Percentiles rank a stretch among this genome's conserved stretches.
phyloP scores from a whole-genome alignment of 176 grass and related monocot species.

The Stipa capillata region DNA sequence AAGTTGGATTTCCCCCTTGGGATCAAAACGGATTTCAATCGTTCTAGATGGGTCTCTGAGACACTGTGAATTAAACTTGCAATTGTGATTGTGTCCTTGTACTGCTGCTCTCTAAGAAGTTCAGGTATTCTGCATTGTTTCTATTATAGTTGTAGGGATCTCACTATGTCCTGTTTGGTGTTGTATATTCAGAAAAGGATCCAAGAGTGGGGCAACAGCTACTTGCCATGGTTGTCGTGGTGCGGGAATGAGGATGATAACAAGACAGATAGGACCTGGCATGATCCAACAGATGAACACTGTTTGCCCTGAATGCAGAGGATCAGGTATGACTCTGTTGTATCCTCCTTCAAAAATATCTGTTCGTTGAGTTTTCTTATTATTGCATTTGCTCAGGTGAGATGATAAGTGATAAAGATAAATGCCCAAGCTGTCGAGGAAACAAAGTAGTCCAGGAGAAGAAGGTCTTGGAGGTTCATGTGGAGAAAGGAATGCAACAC shows the following conservation, averaged over 20 bases:
- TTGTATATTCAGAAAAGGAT: slow-evolving; percentile 65
- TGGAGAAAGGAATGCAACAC: slow-evolving; percentile 98
- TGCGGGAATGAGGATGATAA: slow-evolving; percentile 71
- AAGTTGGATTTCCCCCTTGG: background rate
- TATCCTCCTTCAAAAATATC: slow-evolving; percentile 4
- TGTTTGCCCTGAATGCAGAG: slow-evolving; percentile 84
- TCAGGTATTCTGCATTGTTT: background rate
- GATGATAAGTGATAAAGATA: slow-evolving; percentile 88
- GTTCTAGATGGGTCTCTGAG: background rate
- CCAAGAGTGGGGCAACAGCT: slow-evolving; percentile 72
- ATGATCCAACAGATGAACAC: slow-evolving; percentile 99
- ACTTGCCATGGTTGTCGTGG: slow-evolving; percentile 73
- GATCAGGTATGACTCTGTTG: slow-evolving; percentile 44
- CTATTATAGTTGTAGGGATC: background rate
- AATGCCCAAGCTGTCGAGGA: slow-evolving; percentile 65
- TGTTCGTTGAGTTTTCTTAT: slow-evolving; percentile 13
- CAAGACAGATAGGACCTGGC: slow-evolving; percentile 77
- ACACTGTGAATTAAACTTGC: background rate
- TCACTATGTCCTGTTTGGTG: slow-evolving; percentile 11
- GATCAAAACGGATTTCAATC: background rate
- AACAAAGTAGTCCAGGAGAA: slow-evolving; percentile 73
- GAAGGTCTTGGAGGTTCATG: slow-evolving; percentile 88
- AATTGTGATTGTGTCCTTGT: background rate
- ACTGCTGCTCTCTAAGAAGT: background rate
- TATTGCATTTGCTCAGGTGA: slow-evolving; percentile 49